Conservation (phyloP, 2,329 filamentous ascomycete species). For the Nannizziopsis barbatae region DNA sequence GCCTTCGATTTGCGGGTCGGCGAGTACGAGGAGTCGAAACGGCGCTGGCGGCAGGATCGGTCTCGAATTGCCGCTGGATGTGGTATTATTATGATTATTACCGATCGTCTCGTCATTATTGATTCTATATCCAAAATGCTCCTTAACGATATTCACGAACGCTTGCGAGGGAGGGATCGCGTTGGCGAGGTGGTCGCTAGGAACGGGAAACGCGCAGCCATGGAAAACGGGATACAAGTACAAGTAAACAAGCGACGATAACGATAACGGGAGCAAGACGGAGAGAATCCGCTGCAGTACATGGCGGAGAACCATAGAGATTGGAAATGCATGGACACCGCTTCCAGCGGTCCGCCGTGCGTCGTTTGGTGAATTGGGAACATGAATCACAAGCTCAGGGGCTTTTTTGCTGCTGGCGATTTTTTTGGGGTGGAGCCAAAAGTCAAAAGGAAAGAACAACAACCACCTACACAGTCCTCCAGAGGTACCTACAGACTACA, state of each 20-base stretch:
- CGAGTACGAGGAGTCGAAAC: slow-evolving; percentile 77
- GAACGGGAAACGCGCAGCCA: slow-evolving; percentile 65
- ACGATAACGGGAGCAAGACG: slow-evolving; percentile 52
- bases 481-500: no score
- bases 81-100: background rate
- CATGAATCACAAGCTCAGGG: background rate
- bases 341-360: background rate
- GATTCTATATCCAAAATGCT: slow-evolving; percentile 24
- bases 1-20: slow-evolving; percentile 88
- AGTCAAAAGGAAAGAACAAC: no score
- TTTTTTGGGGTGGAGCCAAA: no score
- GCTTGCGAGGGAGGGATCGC: slow-evolving; percentile 12
- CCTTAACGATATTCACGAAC: slow-evolving; percentile 28
- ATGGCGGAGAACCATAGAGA: slow-evolving; percentile 42
- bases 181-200: slow-evolving; percentile 24
- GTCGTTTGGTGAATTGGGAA: background rate
- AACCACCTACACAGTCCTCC: no score
- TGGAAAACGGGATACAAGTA: slow-evolving; percentile 79
- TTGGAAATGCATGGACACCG: slow-evolving; percentile 20
- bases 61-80: background rate
- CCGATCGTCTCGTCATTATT: background rate
- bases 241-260: slow-evolving; percentile 63
- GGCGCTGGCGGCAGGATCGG: slow-evolving; percentile 44
- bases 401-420: no score
- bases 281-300: slow-evolving; percentile 38